phyloP scores from a whole-genome alignment of 345 rosid genomes.

The Orychophragmus violaceus region DNA sequence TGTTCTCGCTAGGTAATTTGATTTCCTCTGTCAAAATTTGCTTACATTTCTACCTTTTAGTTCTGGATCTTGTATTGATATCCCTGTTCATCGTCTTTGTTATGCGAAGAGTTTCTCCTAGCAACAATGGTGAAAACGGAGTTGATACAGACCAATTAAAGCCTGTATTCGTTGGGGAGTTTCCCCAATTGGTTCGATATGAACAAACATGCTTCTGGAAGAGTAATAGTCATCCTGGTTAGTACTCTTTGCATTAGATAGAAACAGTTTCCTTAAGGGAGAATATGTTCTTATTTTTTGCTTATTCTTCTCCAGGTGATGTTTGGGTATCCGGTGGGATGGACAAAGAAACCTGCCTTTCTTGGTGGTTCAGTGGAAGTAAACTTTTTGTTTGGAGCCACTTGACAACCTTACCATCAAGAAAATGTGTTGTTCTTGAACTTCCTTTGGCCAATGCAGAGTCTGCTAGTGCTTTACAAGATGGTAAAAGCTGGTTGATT shows the following conservation, averaged over 20 bases:
- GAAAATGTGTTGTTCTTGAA: constrained; percentile 53
- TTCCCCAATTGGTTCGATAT: constrained; percentile 70
- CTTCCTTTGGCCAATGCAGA: constrained; percentile 44
- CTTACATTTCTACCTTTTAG: background rate
- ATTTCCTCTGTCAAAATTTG: background rate
- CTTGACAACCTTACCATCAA: constrained; percentile 44
- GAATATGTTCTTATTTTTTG: constrained; percentile 16
- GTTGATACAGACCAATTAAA: constrained; percentile 50
- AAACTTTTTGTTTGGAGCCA: constrained; percentile 74
- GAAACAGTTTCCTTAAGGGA: background rate
- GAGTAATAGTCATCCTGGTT: constrained; percentile 49
- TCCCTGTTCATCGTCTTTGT: constrained; percentile 2
- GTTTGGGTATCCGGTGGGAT: constrained; percentile 63
- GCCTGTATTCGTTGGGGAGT: constrained; percentile 89
- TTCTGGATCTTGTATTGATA: constrained; percentile 1
- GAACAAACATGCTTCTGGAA: constrained; percentile 47
- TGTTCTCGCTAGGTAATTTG: constrained; percentile 69
- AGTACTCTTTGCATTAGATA: constrained; percentile 20
- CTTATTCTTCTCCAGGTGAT: constrained; percentile 42
- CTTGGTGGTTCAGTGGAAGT: constrained; percentile 69
- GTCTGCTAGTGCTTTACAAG: constrained; percentile 24
- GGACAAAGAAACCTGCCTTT: constrained; percentile 63
- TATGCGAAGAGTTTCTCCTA: constrained; percentile 47
- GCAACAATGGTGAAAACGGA: constrained; percentile 39
- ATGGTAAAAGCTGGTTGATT: constrained; percentile 52